Evolutionary conservation across 441 rosid genomes (phyloP).

Genomic region (Adansonia grandidieri): DNA sequence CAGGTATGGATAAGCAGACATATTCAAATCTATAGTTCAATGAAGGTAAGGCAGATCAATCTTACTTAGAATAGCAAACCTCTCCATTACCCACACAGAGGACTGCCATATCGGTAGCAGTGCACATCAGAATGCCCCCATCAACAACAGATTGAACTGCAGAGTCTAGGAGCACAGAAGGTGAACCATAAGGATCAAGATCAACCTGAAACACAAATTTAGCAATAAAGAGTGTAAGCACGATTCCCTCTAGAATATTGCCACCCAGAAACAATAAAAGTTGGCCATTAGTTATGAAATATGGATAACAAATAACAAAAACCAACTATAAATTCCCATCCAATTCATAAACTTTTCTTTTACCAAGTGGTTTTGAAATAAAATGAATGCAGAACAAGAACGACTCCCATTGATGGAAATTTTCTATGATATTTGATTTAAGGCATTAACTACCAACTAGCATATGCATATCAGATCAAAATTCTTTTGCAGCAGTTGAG

Average conservation of each 20-base stretch:
- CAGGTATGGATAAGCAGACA: constrained; percentile 26
- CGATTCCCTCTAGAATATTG: background rate
- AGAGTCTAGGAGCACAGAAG: constrained; percentile 91
- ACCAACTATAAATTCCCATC: background rate
- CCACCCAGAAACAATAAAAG: constrained; percentile 9
- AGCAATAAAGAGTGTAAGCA: constrained; percentile 24
- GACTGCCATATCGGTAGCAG: constrained; percentile 99
- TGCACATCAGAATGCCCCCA: constrained; percentile 97
- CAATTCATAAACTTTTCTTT: background rate
- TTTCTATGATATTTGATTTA: background rate
- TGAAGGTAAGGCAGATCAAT: constrained; percentile 27
- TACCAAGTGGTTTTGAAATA: background rate
- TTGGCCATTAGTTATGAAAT: background rate
- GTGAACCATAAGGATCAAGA: constrained; percentile 99
- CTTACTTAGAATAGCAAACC: constrained; percentile 99
- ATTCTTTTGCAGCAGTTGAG: constrained; percentile 54
- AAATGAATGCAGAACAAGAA: background rate
- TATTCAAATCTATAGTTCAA: constrained; percentile 21
- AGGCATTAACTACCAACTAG: background rate
- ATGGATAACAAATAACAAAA: background rate
- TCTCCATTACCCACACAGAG: constrained; percentile 99
- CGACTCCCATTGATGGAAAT: background rate
- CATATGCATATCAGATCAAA: constrained; percentile 68
- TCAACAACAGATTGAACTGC: constrained; percentile 95
- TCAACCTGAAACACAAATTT: constrained; percentile 70